phyloP scores from a whole-genome alignment of 306 rosid genomes.

The Dryas alaskensis region DNA sequence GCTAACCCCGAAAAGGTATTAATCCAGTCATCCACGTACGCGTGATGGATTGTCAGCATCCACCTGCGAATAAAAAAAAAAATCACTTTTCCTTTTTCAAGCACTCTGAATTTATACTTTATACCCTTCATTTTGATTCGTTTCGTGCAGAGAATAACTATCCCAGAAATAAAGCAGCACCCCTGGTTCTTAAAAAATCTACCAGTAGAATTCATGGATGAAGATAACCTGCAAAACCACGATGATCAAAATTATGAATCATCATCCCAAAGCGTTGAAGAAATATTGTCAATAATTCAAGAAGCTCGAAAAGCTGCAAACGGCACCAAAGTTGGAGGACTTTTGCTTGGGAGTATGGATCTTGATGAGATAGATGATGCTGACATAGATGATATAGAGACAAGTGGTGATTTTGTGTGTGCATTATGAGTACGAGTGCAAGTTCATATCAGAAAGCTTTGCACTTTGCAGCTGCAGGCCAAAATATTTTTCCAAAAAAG shows the following conservation, averaged over 20 bases:
- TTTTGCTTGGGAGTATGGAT: constrained; percentile 76
- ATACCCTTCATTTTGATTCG: background rate
- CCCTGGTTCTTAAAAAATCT: constrained; percentile 70
- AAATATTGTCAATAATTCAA: constrained; percentile 62
- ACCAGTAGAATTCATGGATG: constrained; percentile 70
- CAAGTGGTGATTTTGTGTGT: constrained; percentile 93
- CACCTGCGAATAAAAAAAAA: background rate
- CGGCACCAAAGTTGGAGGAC: constrained; percentile 55
- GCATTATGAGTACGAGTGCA: constrained; percentile 42
- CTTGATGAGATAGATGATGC: constrained; percentile 80
- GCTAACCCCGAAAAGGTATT: constrained; percentile 84
- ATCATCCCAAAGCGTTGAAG: constrained; percentile 51
- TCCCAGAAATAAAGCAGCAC: constrained; percentile 77
- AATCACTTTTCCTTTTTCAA: background rate
- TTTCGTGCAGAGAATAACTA: constrained; percentile 68
- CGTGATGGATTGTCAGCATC: background rate
- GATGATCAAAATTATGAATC: constrained; percentile 28
- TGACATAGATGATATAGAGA: constrained; percentile 80
- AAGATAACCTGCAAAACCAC: constrained; percentile 29
- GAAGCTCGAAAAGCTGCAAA: constrained; percentile 62
- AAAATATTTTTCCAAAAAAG: constrained; percentile 8
- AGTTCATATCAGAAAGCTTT: constrained; percentile 19
- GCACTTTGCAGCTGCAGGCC: background rate
- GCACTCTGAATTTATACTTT: background rate
- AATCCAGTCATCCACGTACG: background rate